A percentile compares a stretch with the other conserved stretches of the same genome.
These are phyloP conservation scores for Nepenthes alata DNA, from an alignment of 179 eudicot species.

Conservation along the genomic window DNA sequence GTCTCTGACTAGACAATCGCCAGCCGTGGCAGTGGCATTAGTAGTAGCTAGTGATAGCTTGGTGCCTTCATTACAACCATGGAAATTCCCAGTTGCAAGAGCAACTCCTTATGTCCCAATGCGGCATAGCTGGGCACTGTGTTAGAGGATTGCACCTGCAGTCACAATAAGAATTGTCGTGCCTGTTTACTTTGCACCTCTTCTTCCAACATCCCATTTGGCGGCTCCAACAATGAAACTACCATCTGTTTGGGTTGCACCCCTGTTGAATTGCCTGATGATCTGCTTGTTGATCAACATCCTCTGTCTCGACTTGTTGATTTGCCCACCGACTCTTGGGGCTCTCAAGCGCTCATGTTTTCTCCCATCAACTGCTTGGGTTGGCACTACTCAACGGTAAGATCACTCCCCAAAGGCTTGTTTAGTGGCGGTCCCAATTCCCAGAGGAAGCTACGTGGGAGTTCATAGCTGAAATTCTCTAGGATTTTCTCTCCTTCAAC, in stretches of 20 bases:
- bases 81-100: conserved; percentile 29
- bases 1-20: conserved; percentile 13
- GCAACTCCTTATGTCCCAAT: conserved; percentile 47
- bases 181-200: conserved; percentile 49
- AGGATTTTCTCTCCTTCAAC: no score
- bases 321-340: no score
- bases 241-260: conserved; percentile 5
- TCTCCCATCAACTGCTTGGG: no score
- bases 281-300: no score
- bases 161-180: conserved; percentile 42
- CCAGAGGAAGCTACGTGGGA: no score
- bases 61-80: conserved; percentile 3
- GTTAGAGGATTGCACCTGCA: conserved; percentile 40
- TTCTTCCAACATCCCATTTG: conserved; percentile 20
- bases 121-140: conserved; percentile 23
- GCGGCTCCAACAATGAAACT: conserved; percentile 16
- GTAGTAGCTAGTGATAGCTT: not conserved
- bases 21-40: not conserved
- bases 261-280: conserved; percentile 5
- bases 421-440: no score
- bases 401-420: no score
- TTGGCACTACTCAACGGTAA: no score
- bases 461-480: no score
- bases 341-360: no score
- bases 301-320: no score